Evolutionary conservation across 495 filamentous ascomycete genomes (phyloP).

Genomic region (Physcia stellaris): DNA sequence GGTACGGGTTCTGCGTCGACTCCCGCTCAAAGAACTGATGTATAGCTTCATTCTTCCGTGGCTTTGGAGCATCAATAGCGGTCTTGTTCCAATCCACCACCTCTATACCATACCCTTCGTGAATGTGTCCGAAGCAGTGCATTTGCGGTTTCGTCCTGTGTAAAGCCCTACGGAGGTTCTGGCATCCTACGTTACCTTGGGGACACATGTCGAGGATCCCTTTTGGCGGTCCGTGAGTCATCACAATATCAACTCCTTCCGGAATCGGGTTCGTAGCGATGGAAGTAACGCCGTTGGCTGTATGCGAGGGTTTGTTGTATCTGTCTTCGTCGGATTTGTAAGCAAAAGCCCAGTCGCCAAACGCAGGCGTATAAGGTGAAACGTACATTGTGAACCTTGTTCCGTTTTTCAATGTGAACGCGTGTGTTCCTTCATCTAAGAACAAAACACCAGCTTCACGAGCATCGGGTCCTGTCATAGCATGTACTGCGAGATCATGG

Average conservation of each 20-base stretch:
- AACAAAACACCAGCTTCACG: slow-evolving; percentile 38
- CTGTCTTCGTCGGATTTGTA: slow-evolving; percentile 41
- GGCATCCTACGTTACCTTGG: slow-evolving; percentile 29
- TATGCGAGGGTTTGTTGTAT: slow-evolving; percentile 26
- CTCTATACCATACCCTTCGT: slow-evolving; percentile 22
- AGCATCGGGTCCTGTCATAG: slow-evolving; percentile 34
- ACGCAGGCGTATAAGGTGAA: slow-evolving; percentile 53
- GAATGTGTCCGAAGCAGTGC: slow-evolving; percentile 52
- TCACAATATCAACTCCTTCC: slow-evolving; percentile 42
- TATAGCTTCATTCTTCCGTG: background rate
- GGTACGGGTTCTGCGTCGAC: slow-evolving; percentile 1
- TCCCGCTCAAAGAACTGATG: slow-evolving; percentile 1
- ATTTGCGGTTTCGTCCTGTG: slow-evolving; percentile 29
- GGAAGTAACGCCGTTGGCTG: slow-evolving; percentile 11
- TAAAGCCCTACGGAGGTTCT: slow-evolving; percentile 35
- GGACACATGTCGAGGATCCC: slow-evolving; percentile 37
- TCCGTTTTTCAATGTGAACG: slow-evolving; percentile 41
- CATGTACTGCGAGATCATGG: slow-evolving; percentile 14
- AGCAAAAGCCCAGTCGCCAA: slow-evolving; percentile 46
- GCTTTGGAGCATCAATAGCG: background rate
- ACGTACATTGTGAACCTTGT: slow-evolving; percentile 49
- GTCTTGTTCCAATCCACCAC: slow-evolving; percentile 5
- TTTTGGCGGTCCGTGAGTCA: slow-evolving; percentile 63
- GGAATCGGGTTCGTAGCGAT: slow-evolving; percentile 36
- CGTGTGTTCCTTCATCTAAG: slow-evolving; percentile 47